Evolutionary conservation across 1,284 basidiomycete genomes (phyloP).

Genomic region (Acaromyces ingoldii): DNA sequence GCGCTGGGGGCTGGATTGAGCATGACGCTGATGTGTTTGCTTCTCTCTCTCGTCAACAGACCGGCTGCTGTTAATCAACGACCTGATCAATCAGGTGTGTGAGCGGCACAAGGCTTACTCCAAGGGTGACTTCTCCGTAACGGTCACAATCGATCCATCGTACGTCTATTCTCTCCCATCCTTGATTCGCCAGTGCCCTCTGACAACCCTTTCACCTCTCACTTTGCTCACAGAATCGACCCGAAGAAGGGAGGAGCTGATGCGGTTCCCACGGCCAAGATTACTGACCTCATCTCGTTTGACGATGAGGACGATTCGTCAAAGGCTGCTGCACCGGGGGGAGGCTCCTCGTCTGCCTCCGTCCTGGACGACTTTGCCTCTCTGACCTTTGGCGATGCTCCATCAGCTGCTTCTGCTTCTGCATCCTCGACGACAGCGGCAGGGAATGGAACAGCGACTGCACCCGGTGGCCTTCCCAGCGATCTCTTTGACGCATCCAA

Average conservation of each 20-base stretch:
- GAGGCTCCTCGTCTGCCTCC: not conserved
- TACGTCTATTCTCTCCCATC: conserved; percentile 15
- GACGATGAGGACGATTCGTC: conserved; percentile 30
- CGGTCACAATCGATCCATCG: conserved; percentile 58
- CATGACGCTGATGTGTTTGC: not conserved
- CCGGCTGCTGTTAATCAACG: conserved; percentile 89
- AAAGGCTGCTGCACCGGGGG: not conserved
- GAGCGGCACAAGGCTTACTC: conserved; percentile 86
- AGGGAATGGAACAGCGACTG: not conserved
- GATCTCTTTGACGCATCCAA: conserved; percentile 23
- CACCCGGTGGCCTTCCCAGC: conserved; percentile 16
- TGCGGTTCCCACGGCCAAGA: conserved; percentile 45
- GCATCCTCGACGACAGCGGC: conserved; percentile 9
- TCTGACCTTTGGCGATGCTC: conserved; percentile 30
- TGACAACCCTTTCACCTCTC: not conserved
- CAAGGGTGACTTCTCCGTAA: conserved; percentile 71
- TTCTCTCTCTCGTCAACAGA: conserved; percentile 58
- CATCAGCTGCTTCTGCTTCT: not conserved
- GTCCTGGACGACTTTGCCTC: conserved; percentile 44
- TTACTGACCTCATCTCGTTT: conserved; percentile 45
- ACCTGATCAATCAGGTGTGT: conserved; percentile 89
- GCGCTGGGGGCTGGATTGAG: not conserved
- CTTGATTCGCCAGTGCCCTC: too few relatives aligned
- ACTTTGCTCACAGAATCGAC: conserved; percentile 34
- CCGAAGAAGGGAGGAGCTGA: conserved; percentile 36